phyloP scores from a whole-genome alignment of 2,329 filamentous ascomycete genomes.

The Neofusicoccum cordaticola region DNA sequence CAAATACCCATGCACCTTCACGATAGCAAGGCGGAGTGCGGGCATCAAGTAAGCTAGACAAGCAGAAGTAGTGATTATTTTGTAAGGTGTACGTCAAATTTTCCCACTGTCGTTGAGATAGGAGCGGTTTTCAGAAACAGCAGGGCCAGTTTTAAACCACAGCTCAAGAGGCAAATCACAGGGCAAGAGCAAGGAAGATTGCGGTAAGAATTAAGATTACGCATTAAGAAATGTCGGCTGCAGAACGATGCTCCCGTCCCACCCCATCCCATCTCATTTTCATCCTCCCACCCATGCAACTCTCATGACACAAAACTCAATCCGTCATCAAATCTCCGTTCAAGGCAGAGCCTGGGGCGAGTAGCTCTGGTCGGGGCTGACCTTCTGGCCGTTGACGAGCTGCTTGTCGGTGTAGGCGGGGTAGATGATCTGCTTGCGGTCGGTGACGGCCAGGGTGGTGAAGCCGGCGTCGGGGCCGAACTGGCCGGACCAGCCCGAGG shows the following conservation, averaged over 20 bases:
- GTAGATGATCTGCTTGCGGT: conserved; percentile 5
- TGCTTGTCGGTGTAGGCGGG: conserved; percentile 13
- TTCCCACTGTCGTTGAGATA: no score
- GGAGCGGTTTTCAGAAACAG: accelerated
- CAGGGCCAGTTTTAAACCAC: no score
- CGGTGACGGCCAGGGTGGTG: conserved; percentile 5
- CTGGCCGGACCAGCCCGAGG: conserved; percentile 8
- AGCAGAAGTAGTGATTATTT: no score
- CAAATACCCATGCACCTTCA: no score
- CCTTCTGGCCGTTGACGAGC: conserved; percentile 7
- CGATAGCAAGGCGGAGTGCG: no score
- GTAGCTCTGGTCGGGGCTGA: conserved; percentile 13
- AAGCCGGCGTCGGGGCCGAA: conserved; percentile 11
- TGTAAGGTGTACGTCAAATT: no score
- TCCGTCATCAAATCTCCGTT: neutral
- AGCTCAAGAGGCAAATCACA: no score
- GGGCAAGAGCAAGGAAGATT: neutral
- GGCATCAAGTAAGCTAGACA: no score
- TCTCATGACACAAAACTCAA: neutral
- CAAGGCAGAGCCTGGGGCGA: conserved; percentile 9
- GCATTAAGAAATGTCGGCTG: neutral
- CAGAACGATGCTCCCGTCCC: neutral
- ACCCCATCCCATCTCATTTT: neutral
- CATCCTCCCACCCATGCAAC: neutral
- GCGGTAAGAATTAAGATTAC: neutral